Conservation (phyloP, 2,329 filamentous ascomycete genomes). For the Aspergillus intermedius region DNA sequence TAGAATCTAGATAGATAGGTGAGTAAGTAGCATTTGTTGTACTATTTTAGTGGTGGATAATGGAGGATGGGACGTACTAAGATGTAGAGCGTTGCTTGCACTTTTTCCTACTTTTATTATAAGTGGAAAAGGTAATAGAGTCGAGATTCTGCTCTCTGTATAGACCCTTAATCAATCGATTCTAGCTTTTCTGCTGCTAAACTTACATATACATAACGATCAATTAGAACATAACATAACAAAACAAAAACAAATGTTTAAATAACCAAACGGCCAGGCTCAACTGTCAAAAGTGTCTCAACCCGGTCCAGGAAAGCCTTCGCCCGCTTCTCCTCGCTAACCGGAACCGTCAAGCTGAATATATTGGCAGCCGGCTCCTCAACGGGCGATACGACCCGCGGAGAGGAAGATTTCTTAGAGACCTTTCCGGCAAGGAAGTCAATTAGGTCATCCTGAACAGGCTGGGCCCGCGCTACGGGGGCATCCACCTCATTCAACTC, state of each 20-base stretch:
- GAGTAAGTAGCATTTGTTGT: background rate
- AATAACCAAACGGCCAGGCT: slow-evolving; percentile 67
- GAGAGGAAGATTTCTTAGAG: slow-evolving; percentile 25
- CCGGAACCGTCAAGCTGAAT: slow-evolving; percentile 74
- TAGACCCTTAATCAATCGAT: background rate
- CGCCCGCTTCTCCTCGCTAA: slow-evolving; percentile 74
- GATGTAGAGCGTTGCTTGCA: no score
- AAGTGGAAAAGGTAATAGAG: no score
- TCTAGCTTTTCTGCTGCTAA: background rate
- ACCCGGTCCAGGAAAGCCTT: slow-evolving; percentile 76
- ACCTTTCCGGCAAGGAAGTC: slow-evolving; percentile 63
- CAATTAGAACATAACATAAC: slow-evolving; percentile 10
- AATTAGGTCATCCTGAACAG: slow-evolving; percentile 66
- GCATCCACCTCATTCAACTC: slow-evolving; percentile 55
- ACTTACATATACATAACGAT: slow-evolving; percentile 10
- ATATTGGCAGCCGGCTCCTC: slow-evolving; percentile 57
- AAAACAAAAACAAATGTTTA: slow-evolving; percentile 22
- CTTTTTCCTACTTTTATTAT: no score
- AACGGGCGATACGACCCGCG: slow-evolving; percentile 20
- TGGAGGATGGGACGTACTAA: no score
- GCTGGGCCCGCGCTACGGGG: slow-evolving; percentile 27
- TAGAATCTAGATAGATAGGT: background rate
- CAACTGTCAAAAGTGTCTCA: slow-evolving; percentile 73
- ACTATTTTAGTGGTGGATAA: no score
- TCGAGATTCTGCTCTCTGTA: no score